Evolutionary conservation across 352 stramenopile species (phyloP).

Genomic region (Phytophthora fragariae): DNA sequence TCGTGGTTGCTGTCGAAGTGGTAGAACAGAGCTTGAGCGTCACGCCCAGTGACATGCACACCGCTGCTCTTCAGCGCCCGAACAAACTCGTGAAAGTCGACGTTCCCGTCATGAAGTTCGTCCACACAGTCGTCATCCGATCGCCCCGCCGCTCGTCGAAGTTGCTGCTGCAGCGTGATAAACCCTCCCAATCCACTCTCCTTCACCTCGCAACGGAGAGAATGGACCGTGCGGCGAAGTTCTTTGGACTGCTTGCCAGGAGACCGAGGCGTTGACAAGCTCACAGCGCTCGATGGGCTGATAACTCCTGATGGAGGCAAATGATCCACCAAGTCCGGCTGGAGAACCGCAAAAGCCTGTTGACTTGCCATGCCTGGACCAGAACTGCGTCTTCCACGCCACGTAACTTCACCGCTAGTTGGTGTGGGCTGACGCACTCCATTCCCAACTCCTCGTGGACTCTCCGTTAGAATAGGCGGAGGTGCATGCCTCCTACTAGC

Average conservation of each 20-base stretch:
- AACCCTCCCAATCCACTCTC: conserved; percentile 75
- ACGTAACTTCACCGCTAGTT: conserved; percentile 17
- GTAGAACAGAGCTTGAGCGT: conserved; percentile 77
- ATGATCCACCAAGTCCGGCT: conserved; percentile 63
- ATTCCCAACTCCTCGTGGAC: conserved; percentile 17
- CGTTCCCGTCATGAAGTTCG: conserved; percentile 69
- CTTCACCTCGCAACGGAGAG: conserved; percentile 62
- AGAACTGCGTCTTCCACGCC: conserved; percentile 22
- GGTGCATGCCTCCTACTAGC: conserved; percentile 14
- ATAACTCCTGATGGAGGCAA: conserved; percentile 20
- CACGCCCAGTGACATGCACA: conserved; percentile 56
- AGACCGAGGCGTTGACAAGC: conserved; percentile 17
- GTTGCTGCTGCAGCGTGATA: conserved; percentile 77
- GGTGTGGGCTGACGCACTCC: conserved; percentile 25
- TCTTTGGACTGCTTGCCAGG: conserved; percentile 66
- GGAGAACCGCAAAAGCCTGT: conserved; percentile 68
- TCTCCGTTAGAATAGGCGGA: conserved; percentile 8
- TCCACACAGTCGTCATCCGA: conserved; percentile 43
- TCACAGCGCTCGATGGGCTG: conserved; percentile 18
- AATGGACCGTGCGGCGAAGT: conserved; percentile 61
- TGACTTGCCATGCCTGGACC: conserved; percentile 58
- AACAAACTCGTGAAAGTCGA: conserved; percentile 84
- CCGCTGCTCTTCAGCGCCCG: conserved; percentile 64
- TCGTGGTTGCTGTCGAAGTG: conserved; percentile 90
- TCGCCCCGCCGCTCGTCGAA: conserved; percentile 57